Evolutionary conservation across 2,329 filamentous ascomycete genomes (phyloP), one percentile per base, ranked within the genome.

Genomic region (Calonectria fujianensis): DNA sequence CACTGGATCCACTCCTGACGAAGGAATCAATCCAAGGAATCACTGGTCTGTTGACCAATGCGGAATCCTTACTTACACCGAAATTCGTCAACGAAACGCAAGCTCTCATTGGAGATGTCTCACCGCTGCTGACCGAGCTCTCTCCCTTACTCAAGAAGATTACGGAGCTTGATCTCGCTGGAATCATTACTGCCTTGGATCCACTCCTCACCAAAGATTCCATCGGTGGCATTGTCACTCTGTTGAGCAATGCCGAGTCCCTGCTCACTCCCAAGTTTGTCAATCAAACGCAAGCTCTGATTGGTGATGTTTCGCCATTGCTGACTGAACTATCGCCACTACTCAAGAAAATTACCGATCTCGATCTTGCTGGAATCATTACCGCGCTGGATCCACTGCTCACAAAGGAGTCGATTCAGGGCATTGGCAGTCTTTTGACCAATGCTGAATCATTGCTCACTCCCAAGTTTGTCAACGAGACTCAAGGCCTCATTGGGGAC

Each of bases 1-100:
- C 85, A 3, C 51, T 87, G 8, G 80, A 82, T 41, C 85, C 85
- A 1, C 79, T 87, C 1, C 80, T 87, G 1, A 83, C 80, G 1
- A 75, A 82, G 14, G 79, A 84, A 1, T 82, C 82, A 7, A 78
- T 86, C 27, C 76, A 81, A 27, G 80, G 82, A 8, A 77, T 85
- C 0, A 77, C 83, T 0, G 74, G 74, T 20, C 75, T 86, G 3
- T 76, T 86, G 18, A 78, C 76, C 10, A 85, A 86, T 18, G 85
- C 84, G 0, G 80, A 83, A 14, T 45, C 64, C 8, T 78, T 85
- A n/a, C 75, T 85, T 27, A 67, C 45, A 18, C 65, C 79, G 2
- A 68, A 75, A 0, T 78, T 75, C 0, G 78, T 82, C 67, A 79
- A 77, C 50, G 74, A 57, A 77, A 80, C 64, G 13, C 76, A 76